These are phyloP conservation scores for Fomitopsis pulvina DNA, from an alignment of 768 basidiomycete genomes.

Conservation along the genomic window DNA sequence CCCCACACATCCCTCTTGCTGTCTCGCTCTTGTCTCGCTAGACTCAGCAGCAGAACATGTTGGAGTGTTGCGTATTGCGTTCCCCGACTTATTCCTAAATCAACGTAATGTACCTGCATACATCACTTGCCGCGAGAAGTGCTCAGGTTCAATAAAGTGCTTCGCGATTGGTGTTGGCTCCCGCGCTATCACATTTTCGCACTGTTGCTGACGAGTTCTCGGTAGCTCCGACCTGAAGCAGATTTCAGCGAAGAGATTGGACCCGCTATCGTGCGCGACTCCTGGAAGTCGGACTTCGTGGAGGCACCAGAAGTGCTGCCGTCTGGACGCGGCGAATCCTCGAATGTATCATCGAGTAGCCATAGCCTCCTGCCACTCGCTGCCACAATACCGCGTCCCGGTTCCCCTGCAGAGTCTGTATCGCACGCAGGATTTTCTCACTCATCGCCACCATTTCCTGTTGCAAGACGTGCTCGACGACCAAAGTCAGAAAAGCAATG, in stretches of 20 bases:
- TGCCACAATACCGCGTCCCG: not conserved
- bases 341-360: not conserved
- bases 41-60: no score
- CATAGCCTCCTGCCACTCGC: not conserved
- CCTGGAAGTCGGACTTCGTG: conserved; percentile 40
- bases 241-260: conserved; percentile 62
- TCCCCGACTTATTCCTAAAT: no score
- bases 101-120: no score
- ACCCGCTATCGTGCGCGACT: conserved; percentile 52
- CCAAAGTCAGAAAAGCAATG: not conserved
- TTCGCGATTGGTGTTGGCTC: no score
- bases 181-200: no score
- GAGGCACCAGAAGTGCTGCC: not conserved
- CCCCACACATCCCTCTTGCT: no score
- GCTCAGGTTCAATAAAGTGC: no score
- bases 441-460: not conserved
- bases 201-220: not conserved
- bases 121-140: no score
- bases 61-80: no score
- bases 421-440: not conserved
- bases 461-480: not conserved
- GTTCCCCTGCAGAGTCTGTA: not conserved
- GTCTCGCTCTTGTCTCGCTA: no score
- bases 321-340: not conserved
- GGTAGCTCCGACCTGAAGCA: conserved; percentile 54